Conservation (phyloP, 139 green algal species). For the Chlorella sorokiniana region DNA sequence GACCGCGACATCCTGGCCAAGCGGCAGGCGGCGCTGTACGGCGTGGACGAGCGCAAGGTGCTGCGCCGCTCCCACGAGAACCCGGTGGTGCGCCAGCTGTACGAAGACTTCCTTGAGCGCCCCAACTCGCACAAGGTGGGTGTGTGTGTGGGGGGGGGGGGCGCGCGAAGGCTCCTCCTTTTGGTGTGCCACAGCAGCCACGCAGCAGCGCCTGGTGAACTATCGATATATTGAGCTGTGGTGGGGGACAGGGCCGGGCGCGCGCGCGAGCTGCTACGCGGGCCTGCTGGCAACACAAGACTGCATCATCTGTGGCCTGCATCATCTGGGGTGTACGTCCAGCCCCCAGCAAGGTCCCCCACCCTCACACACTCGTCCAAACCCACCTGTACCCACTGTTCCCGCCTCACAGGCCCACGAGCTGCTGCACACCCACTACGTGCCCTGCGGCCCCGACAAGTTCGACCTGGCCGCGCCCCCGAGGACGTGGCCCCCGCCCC, state of each 20-base stretch:
- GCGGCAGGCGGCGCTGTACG: slow-evolving; percentile 57
- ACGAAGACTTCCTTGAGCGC: slow-evolving; percentile 37
- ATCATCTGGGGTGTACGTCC: no score
- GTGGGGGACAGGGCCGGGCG: no score
- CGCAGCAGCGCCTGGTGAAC: not conserved
- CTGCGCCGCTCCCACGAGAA: slow-evolving; percentile 42
- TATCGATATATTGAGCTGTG: no score
- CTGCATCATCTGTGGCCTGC: no score
- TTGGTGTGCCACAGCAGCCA: no score
- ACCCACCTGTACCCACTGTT: no score
- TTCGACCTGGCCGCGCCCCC: slow-evolving; percentile 25
- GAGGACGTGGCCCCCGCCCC: not conserved
- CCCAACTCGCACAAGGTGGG: slow-evolving; percentile 32
- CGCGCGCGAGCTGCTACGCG: no score
- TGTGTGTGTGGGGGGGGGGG: no score
- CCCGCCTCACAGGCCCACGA: slow-evolving; percentile 31
- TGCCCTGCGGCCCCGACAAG: slow-evolving; percentile 36
- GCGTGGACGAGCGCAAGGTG: slow-evolving; percentile 33
- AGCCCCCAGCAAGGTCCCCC: no score
- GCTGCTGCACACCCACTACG: slow-evolving; percentile 50
- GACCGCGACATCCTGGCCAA: slow-evolving; percentile 66
- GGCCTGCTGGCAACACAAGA: no score
- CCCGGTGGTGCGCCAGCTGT: slow-evolving; percentile 39
- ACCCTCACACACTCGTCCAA: no score
- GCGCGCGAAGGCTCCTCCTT: no score